Percentiles rank a stretch among this genome's conserved stretches.
Evolutionary conservation across 1,284 basidiomycete genomes (phyloP).

Genomic region (Rhizoctonia solani): DNA sequence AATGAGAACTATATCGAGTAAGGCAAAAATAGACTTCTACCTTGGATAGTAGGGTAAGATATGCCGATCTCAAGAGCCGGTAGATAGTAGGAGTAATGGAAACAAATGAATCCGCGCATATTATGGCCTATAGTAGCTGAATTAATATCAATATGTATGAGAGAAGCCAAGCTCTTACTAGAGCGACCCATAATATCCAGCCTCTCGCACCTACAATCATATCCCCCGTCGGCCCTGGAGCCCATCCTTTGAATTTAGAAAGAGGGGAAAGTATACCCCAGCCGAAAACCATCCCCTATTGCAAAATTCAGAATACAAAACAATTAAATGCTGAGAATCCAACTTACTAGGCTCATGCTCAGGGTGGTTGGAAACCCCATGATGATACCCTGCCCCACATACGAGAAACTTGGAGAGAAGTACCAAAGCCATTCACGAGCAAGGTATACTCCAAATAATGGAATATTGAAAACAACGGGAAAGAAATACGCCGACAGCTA

Average conservation of each 20-base stretch:
- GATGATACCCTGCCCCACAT: constrained; percentile 94
- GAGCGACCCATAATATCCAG: constrained; percentile 93
- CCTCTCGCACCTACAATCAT: constrained; percentile 84
- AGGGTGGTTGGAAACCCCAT: constrained; percentile 96
- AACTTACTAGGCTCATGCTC: constrained; percentile 83
- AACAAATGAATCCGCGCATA: constrained; percentile 88
- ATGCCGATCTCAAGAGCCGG: not conserved
- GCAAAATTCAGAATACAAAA: not conserved
- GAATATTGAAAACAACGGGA: constrained; percentile 88
- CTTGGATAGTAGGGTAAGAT: constrained; percentile 10
- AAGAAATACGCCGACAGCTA: constrained; percentile 83
- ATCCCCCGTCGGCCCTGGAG: constrained; percentile 84
- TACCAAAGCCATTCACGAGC: constrained; percentile 93
- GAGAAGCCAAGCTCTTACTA: constrained; percentile 46
- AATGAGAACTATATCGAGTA: not conserved
- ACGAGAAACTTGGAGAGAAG: constrained; percentile 90
- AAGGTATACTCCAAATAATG: constrained; percentile 85
- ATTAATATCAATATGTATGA: not conserved
- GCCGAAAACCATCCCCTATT: constrained; percentile 88
- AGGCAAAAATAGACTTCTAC: not conserved
- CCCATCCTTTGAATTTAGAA: constrained; percentile 83
- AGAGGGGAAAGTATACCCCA: constrained; percentile 92
- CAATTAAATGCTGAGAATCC: not conserved
- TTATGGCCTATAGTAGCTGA: constrained; percentile 67
- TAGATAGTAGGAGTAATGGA: constrained; percentile 68